Evolutionary conservation across 495 filamentous ascomycete species (phyloP), one percentile per base, ranked within the genome.

Genomic region (Hamigera avellanea): DNA sequence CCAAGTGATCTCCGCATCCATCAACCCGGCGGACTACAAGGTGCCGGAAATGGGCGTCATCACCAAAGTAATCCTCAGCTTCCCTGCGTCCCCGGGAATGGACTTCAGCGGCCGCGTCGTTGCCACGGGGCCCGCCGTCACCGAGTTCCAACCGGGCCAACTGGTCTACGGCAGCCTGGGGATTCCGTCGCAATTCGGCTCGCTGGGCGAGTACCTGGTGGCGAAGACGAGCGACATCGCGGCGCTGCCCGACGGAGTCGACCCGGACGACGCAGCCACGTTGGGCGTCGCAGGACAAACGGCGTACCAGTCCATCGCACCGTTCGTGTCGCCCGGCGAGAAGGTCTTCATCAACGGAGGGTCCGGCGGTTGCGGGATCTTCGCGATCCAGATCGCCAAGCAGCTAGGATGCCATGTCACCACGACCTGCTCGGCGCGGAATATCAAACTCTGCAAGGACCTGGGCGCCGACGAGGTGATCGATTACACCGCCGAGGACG

Each of bases 1-100:
- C 30, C 55, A 70, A 33, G 71, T 83, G 6, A 46, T 73, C 34
- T 52, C 64, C 33, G 58, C 61, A 8, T 52, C 69, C 12, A 53
- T 84, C 33, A 86, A 86, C 56, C 81, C 81, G 2, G 72, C 73
- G 19, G 81, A 86, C 66, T 76, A 75, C 72, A 84, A 84, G 52
- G 42, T 73, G 13, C 66, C 75, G 13, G 76, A 82, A 42, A 40
- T 77, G 32, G 57, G 60, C 1, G 16, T 65, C 7, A 6, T 74
- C 6, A 46, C 44, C 6, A 57, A 61, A 14, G 36, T 69, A 3
- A 21, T 69, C 0, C 50, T 74, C 41, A 52, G 50, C 19, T 64
- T 53, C 19, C 67, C 69, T 0, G 70, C 72, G 0, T 70, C 70
- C 6, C 81, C 74, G 0, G 70, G 74, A 0, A 56, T 78, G 50